Base-by-base conservation (phyloP, 495 filamentous ascomycete species). In the Aspergillus hancockii region DNA sequence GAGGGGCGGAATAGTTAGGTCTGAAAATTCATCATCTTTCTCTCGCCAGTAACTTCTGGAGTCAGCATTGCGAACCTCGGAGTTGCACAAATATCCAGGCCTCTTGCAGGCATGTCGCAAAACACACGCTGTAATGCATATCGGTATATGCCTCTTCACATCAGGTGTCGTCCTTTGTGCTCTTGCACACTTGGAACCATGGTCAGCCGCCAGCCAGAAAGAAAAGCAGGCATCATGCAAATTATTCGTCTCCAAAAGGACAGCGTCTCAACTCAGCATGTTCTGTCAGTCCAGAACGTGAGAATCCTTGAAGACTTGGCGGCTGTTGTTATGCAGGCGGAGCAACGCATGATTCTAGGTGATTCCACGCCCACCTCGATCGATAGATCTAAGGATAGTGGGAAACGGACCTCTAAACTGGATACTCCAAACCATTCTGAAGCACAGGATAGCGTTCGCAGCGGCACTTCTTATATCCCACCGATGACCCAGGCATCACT, bases 271-370 rank as follows among this genome's bases (percentile, higher is more conserved):
- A 28, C 23, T 22, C 21, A 58, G 36, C 60, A 63, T 38, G 19
- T 63, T 49, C 49, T 63, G 12, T 63, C 60, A 28, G n/a, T 55
- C 12, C 60, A 63, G 40, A 63, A 49, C 47, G 51, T 51, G 19
- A 58, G 50, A 22, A 55, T 63, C 23, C 49, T 63, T 12, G 25
- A 52, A 30, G 60, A 63, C 34, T 13, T 53, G 14, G 60, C 59
- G 13, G 23, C 49, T 49, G 47, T 46, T 16, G 40, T 63, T 22
- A 63, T 63, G 60, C 56, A 40, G 16, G 14, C 22, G 34, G 60
- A 63, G 28, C 54, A 63, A 34, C 45, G 34, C n/a, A 16, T 52
- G 28, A 63, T 63, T 32, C 54, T 51, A 19, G 49, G 49, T 36
- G 34, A 14, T 36, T 1, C 49, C 16, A 51, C 23, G 6, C 49